Percentiles rank a stretch among this genome's conserved stretches.
Conservation (phyloP, 176 grass and related monocot genomes). For the Typha latifolia region DNA sequence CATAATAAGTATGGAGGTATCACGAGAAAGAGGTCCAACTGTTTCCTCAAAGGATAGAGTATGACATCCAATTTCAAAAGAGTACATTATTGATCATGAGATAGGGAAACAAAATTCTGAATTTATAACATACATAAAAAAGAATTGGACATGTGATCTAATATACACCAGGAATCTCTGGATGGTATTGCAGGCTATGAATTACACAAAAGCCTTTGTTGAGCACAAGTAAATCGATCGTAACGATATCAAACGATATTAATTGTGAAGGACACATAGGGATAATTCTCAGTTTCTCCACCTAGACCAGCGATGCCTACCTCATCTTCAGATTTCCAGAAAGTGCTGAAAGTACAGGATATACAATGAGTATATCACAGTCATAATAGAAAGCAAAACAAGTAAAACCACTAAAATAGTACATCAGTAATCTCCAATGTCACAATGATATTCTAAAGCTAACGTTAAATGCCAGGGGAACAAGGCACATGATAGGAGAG, state of each 20-base stretch:
- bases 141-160: neutral
- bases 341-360: slow-evolving; percentile 37
- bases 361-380: neutral
- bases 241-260: slow-evolving; percentile 50
- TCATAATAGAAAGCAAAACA: neutral
- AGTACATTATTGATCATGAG: too few relatives aligned
- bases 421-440: neutral
- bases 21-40: too few relatives aligned
- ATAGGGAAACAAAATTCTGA: neutral
- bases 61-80: too few relatives aligned
- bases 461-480: neutral
- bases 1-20: too few relatives aligned
- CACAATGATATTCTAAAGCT: too few relatives aligned
- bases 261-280: slow-evolving; percentile 94
- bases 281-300: slow-evolving; percentile 66
- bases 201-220: neutral
- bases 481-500: too few relatives aligned
- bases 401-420: neutral
- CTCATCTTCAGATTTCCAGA: slow-evolving; percentile 87
- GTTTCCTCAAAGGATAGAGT: too few relatives aligned
- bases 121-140: neutral
- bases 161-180: slow-evolving; percentile 1
- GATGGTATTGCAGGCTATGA: neutral
- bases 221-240: neutral
- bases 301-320: slow-evolving; percentile 49